These are phyloP conservation scores for Cyclotella cryptica DNA, from an alignment of 108 stramenopile species.

Conservation along the genomic window DNA sequence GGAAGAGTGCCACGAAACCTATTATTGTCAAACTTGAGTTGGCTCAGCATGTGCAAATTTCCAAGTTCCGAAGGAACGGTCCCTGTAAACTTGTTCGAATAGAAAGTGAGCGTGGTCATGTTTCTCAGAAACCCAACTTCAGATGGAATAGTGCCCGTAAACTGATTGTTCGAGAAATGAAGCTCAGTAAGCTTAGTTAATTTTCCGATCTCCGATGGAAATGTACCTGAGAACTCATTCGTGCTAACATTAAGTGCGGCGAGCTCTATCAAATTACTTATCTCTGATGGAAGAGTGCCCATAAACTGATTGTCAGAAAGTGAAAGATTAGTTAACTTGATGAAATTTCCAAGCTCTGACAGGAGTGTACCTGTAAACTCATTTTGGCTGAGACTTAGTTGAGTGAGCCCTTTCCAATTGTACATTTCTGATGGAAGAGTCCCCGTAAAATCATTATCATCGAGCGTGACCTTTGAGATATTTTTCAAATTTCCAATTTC, in stretches of 20 bases:
- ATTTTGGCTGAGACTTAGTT: too few relatives aligned
- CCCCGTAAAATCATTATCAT: too few relatives aligned
- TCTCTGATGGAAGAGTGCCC: background rate
- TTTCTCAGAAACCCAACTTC: background rate
- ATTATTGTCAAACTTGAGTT: background rate
- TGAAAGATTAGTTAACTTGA: too few relatives aligned
- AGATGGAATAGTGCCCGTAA: background rate
- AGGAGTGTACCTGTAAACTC: too few relatives aligned
- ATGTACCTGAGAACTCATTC: background rate
- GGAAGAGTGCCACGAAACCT: background rate
- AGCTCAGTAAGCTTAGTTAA: background rate
- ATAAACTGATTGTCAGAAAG: too few relatives aligned
- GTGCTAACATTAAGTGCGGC: background rate
- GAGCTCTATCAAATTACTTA: background rate
- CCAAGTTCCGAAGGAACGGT: conserved; percentile 1
- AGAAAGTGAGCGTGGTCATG: background rate
- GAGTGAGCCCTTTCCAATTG: too few relatives aligned
- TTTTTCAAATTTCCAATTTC: too few relatives aligned
- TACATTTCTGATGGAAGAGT: too few relatives aligned
- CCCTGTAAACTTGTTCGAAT: background rate
- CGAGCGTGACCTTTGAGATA: too few relatives aligned
- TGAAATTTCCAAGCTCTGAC: too few relatives aligned
- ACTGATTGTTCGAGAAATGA: background rate
- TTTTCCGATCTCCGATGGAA: background rate
- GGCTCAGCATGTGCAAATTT: too few relatives aligned